Conservation (phyloP, 2,329 filamentous ascomycete species). For the Exophiala phaeomuriformis region DNA sequence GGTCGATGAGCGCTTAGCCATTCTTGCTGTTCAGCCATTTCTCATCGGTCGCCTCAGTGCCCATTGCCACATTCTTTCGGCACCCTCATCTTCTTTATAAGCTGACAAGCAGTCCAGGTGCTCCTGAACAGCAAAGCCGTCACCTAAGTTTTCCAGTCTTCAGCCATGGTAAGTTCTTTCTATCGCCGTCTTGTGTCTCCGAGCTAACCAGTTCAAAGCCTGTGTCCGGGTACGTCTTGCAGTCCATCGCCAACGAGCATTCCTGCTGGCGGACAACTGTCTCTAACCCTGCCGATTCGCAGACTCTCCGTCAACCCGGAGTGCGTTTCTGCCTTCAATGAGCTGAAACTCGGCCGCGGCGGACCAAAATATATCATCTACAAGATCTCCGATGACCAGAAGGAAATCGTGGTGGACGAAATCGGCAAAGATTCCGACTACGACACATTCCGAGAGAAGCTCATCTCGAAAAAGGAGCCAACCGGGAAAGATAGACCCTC, state of each 20-base stretch:
- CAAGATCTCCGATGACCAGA: slow-evolving; percentile 47
- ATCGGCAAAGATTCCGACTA: slow-evolving; percentile 40
- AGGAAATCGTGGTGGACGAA: slow-evolving; percentile 44
- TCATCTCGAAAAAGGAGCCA: slow-evolving; percentile 37
- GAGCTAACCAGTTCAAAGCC: slow-evolving; percentile 16
- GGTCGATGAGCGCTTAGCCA: neutral
- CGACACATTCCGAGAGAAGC: slow-evolving; percentile 43
- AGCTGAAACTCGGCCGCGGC: slow-evolving; percentile 40
- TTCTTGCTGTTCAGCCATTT: neutral
- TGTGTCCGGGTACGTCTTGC: slow-evolving; percentile 26
- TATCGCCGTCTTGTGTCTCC: neutral
- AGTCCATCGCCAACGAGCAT: neutral
- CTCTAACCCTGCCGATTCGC: slow-evolving; percentile 16
- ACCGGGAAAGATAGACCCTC: slow-evolving; percentile 41
- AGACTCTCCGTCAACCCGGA: slow-evolving; percentile 44
- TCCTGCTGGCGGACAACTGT: neutral
- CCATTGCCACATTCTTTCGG: neutral
- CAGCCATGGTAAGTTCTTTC: slow-evolving; percentile 22
- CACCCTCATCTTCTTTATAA: slow-evolving; percentile 1
- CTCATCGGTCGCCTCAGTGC: neutral
- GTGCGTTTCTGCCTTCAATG: slow-evolving; percentile 42
- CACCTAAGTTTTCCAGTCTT: neutral
- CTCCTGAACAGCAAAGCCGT: slow-evolving; percentile 2
- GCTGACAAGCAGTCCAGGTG: slow-evolving; percentile 10
- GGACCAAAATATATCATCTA: slow-evolving; percentile 47